Evolutionary conservation across 345 rosid species (phyloP).

Genomic region (Camelina neglecta): DNA sequence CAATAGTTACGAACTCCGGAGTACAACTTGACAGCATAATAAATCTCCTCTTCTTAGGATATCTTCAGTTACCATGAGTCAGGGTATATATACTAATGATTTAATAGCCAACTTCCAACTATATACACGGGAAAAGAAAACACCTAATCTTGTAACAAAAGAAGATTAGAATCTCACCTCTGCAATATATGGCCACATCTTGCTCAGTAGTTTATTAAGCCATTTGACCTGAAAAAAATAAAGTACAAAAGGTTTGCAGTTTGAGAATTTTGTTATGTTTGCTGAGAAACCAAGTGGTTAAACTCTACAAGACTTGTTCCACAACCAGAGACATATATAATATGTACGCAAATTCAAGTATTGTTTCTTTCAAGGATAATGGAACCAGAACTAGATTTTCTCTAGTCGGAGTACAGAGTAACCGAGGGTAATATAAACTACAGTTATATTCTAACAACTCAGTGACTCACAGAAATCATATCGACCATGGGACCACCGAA

Average conservation of each 20-base stretch:
- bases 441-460: background rate
- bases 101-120: conserved; percentile 22
- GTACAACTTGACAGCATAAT: conserved; percentile 20
- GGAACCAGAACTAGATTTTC: background rate
- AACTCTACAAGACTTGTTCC: conserved; percentile 14
- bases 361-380: conserved; percentile 10
- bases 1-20: background rate
- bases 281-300: conserved; percentile 3
- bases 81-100: background rate
- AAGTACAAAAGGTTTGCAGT: conserved; percentile 3
- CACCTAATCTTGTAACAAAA: background rate
- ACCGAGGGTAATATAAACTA: background rate
- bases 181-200: conserved; percentile 97
- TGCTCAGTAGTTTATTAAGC: conserved; percentile 92
- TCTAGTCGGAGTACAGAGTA: background rate
- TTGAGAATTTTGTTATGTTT: background rate
- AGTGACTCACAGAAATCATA: conserved; percentile 6
- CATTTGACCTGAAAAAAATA: conserved; percentile 82
- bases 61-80: conserved; percentile 17
- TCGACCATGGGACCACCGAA: conserved; percentile 6
- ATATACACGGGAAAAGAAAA: background rate
- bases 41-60: conserved; percentile 21
- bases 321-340: conserved; percentile 19
- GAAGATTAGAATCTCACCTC: conserved; percentile 59
- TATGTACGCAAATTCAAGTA: background rate